Evolutionary conservation across 345 rosid species (phyloP).

Genomic region (Aquilaria malaccensis): DNA sequence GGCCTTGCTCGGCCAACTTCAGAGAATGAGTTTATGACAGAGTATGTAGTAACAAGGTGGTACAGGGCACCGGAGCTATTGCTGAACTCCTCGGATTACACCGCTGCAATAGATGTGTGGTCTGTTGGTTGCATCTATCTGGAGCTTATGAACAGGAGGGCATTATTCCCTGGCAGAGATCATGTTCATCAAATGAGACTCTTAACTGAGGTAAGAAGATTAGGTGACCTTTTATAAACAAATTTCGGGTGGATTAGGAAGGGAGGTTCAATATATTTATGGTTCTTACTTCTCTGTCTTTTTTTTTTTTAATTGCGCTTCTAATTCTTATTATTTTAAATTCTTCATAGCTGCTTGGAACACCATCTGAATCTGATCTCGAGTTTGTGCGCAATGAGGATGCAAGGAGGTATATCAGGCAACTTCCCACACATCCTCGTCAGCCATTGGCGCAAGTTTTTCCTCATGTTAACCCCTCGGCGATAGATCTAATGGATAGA

Average conservation of each 20-base stretch:
- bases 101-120: conserved; percentile 96
- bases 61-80: conserved; percentile 94
- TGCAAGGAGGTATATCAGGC: conserved; percentile 73
- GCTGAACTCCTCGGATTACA: conserved; percentile 72
- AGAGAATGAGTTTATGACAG: conserved; percentile 95
- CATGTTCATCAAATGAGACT: conserved; percentile 94
- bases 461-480: conserved; percentile 71
- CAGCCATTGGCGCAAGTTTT: conserved; percentile 55
- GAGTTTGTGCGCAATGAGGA: conserved; percentile 84
- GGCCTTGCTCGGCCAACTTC: conserved; percentile 90
- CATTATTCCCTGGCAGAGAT: conserved; percentile 92
- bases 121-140: conserved; percentile 96
- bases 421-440: conserved; percentile 64
- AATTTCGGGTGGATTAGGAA: neutral
- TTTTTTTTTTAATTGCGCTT: neutral
- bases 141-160: conserved; percentile 96
- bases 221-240: neutral
- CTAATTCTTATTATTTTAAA: conserved; percentile 14
- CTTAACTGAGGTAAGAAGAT: conserved; percentile 68
- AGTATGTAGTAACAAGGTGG: conserved; percentile 98
- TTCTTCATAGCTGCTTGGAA: conserved; percentile 73
- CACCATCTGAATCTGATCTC: conserved; percentile 85
- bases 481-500: conserved; percentile 77
- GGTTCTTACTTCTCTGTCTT: neutral
- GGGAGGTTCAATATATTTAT: neutral